Evolutionary conservation across 768 basidiomycete genomes (phyloP), one percentile per base, ranked within the genome.

Genomic region (Serendipita indica): DNA sequence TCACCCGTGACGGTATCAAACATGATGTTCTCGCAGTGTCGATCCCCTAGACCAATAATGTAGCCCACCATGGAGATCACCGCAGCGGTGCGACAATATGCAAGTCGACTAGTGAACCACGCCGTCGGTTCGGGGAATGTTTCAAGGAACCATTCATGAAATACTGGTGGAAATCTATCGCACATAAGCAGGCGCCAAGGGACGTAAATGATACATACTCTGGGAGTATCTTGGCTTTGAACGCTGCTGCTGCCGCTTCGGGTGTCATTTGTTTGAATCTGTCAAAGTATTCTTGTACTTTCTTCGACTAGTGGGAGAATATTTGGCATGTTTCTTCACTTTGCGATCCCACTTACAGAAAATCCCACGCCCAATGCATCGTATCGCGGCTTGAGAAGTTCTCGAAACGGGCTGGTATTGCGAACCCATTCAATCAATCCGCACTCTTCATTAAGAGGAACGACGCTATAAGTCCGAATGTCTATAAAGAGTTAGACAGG

Each of bases 31-130:
- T 98, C 94, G 64, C 85, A 82, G 67, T 99, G 96, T 37, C 96
- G 78, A 69, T 99, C 96, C 12, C 96, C 96, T n/a, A 99, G 75
- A n/a, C 94, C 94, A 12, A 98, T 74, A 39, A 99, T 91, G 65
- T 88, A 94, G 10, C 96, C 96, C 20, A 98, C 88, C 88, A 99
- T 98, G 0, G 88, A 96, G 85, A 96, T 98, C 58, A 98, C 96
- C 0, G 94, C 96, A 0, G 87, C 80, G 0, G 94, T 96, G 39
- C 94, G 78, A 3, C 79, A 83, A 67, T 93, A 99, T 1, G 81
- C 75, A 64, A 89, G 69, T n/a, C 94, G 82, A 67, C 87, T 87
- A 0, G 84, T 79, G 14, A 98, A 77, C 96, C 96, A 99, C 0
- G 89, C 86, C 0, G 87, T 84, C 0, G 96, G 96, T 64, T 99